Evolutionary conservation across 2,329 filamentous ascomycete genomes (phyloP).

Genomic region (Fusarium tricinctum): DNA sequence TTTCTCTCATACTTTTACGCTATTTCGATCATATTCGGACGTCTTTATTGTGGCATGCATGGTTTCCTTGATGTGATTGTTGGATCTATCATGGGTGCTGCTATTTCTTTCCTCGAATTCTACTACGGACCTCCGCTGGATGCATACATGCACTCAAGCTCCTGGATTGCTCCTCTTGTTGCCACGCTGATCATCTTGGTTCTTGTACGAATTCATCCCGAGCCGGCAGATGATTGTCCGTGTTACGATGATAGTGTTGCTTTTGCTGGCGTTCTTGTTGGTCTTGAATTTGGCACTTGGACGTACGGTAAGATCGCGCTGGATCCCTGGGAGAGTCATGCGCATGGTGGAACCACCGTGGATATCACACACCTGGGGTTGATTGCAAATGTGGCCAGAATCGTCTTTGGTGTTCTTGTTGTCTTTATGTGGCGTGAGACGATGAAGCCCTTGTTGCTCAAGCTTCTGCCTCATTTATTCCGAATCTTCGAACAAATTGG

Average conservation of each 20-base stretch:
- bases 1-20: constrained; percentile 85
- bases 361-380: constrained; percentile 76
- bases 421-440: constrained; percentile 92
- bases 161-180: constrained; percentile 74
- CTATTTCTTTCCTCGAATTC: constrained; percentile 72
- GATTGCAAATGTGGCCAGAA: constrained; percentile 72
- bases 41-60: constrained; percentile 98
- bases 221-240: constrained; percentile 95
- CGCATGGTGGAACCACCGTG: constrained; percentile 69
- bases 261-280: constrained; percentile 91
- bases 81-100: constrained; percentile 81
- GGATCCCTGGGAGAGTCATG: constrained; percentile 60
- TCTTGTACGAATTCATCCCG: constrained; percentile 90
- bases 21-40: constrained; percentile 87
- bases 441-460: constrained; percentile 87
- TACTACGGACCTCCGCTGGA: constrained; percentile 75
- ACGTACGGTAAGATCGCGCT: constrained; percentile 74
- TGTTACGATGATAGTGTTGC: constrained; percentile 97
- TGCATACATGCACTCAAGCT: constrained; percentile 75
- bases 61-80: constrained; percentile 92
- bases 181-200: constrained; percentile 77
- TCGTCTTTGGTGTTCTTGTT: constrained; percentile 83
- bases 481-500: constrained; percentile 85
- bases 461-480: constrained; percentile 85
- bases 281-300: constrained; percentile 86